Evolutionary conservation across 495 filamentous ascomycete genomes (phyloP).

Genomic region (Neurospora terricola): DNA sequence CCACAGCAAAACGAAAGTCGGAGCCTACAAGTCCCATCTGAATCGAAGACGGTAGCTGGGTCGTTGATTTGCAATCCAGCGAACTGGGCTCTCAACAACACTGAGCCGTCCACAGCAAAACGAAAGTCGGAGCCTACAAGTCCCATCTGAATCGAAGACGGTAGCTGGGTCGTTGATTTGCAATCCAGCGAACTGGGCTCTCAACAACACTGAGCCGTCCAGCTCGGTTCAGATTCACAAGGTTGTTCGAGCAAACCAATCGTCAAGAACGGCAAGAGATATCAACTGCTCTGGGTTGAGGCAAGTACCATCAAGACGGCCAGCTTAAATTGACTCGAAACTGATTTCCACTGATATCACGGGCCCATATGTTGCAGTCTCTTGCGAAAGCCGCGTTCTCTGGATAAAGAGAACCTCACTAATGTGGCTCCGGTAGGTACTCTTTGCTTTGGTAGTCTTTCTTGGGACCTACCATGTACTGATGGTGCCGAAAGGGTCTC

Average conservation of each 20-base stretch:
- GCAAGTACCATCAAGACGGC: neutral
- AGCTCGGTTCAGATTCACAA: neutral
- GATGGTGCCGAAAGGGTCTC: too few species aligned
- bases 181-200: neutral
- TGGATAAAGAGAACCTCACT: neutral
- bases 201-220: neutral
- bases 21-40: neutral
- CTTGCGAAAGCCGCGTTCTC: neutral
- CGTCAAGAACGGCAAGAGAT: neutral
- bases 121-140: neutral
- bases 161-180: neutral
- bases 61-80: neutral
- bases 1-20: neutral
- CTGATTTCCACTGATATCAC: neutral
- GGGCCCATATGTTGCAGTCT: neutral
- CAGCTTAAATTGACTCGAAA: neutral
- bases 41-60: neutral
- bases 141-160: neutral
- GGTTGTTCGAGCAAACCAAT: neutral
- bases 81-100: neutral
- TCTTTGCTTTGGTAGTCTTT: too few species aligned
- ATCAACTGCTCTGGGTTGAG: neutral
- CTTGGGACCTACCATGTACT: too few species aligned
- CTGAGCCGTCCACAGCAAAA: neutral
- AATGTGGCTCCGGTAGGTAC: too few species aligned